phyloP scores from a whole-genome alignment of 345 rosid genomes.

The Jatropha curcas region DNA sequence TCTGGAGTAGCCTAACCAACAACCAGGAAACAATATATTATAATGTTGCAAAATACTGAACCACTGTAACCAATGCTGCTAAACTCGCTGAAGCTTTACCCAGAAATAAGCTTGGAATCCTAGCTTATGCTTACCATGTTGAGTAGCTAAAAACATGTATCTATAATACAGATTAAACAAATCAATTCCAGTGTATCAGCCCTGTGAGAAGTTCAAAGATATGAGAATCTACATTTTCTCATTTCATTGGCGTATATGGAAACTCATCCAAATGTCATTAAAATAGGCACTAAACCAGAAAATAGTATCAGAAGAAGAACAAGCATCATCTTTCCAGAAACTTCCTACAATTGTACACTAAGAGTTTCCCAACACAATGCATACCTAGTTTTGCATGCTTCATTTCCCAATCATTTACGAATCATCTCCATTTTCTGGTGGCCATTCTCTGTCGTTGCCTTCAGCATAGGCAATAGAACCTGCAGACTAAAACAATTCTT shows the following conservation, averaged over 20 bases:
- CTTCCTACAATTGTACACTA: slow-evolving; percentile 30
- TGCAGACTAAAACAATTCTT: slow-evolving; percentile 6
- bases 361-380: slow-evolving; percentile 23
- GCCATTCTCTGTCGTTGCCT: slow-evolving; percentile 21
- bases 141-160: neutral
- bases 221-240: neutral
- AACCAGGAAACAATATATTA: neutral
- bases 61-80: neutral
- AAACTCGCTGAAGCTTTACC: neutral
- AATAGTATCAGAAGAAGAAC: slow-evolving; percentile 8
- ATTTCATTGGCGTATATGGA: slow-evolving; percentile 10
- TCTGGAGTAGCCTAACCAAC: neutral
- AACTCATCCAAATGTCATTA: slow-evolving; percentile 16
- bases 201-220: neutral
- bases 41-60: neutral
- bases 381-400: slow-evolving; percentile 21
- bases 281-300: slow-evolving; percentile 7
- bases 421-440: slow-evolving; percentile 12
- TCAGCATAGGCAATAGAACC: slow-evolving; percentile 16
- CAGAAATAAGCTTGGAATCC: neutral
- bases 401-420: slow-evolving; percentile 13
- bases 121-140: neutral
- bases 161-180: neutral
- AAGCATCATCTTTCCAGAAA: slow-evolving; percentile 15
- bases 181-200: neutral